These are phyloP conservation scores for Cardamine occulta DNA, from an alignment of 345 rosid genomes.

Conservation along the genomic window DNA sequence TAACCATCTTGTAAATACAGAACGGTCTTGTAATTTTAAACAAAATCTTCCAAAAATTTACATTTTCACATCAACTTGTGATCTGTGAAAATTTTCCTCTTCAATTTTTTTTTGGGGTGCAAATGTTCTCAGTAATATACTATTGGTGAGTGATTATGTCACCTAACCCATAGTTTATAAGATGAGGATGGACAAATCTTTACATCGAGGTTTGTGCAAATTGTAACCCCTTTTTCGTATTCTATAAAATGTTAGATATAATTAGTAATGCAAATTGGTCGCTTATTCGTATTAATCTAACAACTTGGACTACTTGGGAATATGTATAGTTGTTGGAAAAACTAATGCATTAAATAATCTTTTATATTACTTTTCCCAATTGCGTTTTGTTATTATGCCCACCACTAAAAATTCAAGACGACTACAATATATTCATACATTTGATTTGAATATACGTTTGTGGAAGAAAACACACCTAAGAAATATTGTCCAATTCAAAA, in stretches of 20 bases:
- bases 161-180: slow-evolving; percentile 30
- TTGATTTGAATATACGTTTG: slow-evolving; percentile 34
- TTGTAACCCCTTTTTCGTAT: slow-evolving; percentile 15
- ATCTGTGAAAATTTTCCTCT: background rate
- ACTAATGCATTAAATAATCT: slow-evolving; percentile 37
- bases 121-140: slow-evolving; percentile 14
- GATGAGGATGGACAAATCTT: slow-evolving; percentile 35
- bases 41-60: background rate
- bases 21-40: background rate
- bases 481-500: slow-evolving; percentile 1
- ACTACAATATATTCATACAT: slow-evolving; percentile 15
- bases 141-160: slow-evolving; percentile 29
- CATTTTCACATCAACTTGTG: slow-evolving; percentile 26
- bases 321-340: slow-evolving; percentile 41
- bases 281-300: slow-evolving; percentile 32
- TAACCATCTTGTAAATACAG: background rate
- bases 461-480: slow-evolving; percentile 29
- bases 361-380: slow-evolving; percentile 37
- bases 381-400: slow-evolving; percentile 41
- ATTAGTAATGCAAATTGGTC: slow-evolving; percentile 34
- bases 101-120: background rate
- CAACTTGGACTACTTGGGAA: slow-evolving; percentile 41
- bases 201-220: slow-evolving; percentile 33
- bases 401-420: slow-evolving; percentile 38
- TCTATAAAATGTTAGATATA: slow-evolving; percentile 23